Evolutionary conservation across 2,329 filamentous ascomycete species (phyloP).

Genomic region (Magnaporthiopsis rhizophila): DNA sequence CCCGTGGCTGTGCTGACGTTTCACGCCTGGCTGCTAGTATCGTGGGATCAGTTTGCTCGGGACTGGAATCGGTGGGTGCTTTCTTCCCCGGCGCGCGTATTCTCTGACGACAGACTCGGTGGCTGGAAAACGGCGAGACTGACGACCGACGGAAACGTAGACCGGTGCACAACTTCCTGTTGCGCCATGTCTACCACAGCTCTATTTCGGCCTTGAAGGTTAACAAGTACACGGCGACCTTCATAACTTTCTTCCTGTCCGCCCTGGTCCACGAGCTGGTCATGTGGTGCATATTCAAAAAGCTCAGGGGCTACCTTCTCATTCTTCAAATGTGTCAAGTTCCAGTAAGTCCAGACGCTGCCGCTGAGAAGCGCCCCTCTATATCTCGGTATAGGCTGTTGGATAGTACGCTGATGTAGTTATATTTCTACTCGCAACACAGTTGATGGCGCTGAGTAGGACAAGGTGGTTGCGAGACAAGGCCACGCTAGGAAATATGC

Average conservation of each 20-base stretch:
- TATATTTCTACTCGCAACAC: not conserved
- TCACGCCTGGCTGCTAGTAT: conserved; percentile 26
- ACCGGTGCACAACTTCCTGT: conserved; percentile 69
- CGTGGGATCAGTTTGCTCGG: conserved; percentile 70
- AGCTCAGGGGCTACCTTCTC: conserved; percentile 65
- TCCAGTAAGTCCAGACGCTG: conserved; percentile 34
- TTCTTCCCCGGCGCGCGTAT: not conserved
- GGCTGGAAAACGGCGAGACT: not conserved
- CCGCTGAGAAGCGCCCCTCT: not conserved
- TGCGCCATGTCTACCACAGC: conserved; percentile 72
- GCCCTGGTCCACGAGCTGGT: conserved; percentile 67
- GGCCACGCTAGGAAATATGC: conserved; percentile 59
- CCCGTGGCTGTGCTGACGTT: not conserved
- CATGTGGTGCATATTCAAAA: conserved; percentile 76
- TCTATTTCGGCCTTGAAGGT: conserved; percentile 67
- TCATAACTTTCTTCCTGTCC: conserved; percentile 67
- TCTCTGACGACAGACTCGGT: not conserved
- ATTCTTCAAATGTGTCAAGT: conserved; percentile 68
- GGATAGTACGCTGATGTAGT: conserved; percentile 7
- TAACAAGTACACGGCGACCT: conserved; percentile 61
- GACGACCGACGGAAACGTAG: conserved; percentile 13
- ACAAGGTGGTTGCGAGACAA: conserved; percentile 57
- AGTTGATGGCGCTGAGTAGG: conserved; percentile 58
- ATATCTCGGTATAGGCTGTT: not conserved
- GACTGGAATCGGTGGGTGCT: conserved; percentile 58